Evolutionary conservation across 495 filamentous ascomycete genomes (phyloP), one percentile per base, ranked within the genome.

Genomic region (Penicillium longicatenatum): DNA sequence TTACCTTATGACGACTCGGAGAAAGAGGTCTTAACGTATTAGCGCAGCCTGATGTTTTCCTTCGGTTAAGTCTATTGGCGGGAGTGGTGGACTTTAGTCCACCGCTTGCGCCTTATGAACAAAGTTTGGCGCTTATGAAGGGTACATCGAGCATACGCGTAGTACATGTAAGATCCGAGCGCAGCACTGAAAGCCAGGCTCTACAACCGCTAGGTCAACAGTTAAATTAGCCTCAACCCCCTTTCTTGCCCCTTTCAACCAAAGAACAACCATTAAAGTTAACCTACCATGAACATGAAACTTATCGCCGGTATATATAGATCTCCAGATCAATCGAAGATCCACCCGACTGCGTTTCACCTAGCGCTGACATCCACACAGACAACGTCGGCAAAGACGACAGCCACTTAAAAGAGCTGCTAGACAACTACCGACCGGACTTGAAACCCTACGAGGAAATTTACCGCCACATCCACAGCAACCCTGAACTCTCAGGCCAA

Each of bases 401-500:
- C 6, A 17, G 12, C 44, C 35, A 20, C 29, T 30, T 60, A 21
- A 19, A 45, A 6, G 7, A 30, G 6, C 10, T 61, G 0, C 19
- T 57, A 4, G 37, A 68, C 8, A 48, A 52, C 19, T 57, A 65
- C 58, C 63, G 69, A 4, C 74, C 74, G 6, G 65, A 74, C 45
- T 62, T 82, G 6, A 50, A 50, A 3, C 62, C 50, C 0, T 82
- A 74, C 59, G 79, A 82, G 60, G 61, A 58, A 12, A 47, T 80
- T 42, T 83, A 82, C 63, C 75, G 75, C 37, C 49, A 78, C 16
- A 58, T 84, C 16, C 82, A 84, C 59, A 51, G 55, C 24, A 45
- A 76, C 42, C 81, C 83, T n/a, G 82, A 84, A 50, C 69, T 86
- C 41, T 82, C 81, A 0, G 64, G 67, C n/a, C 71, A 75, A 49